Conservation (phyloP, 208 protist species). For the Strigomonas culicis region DNA sequence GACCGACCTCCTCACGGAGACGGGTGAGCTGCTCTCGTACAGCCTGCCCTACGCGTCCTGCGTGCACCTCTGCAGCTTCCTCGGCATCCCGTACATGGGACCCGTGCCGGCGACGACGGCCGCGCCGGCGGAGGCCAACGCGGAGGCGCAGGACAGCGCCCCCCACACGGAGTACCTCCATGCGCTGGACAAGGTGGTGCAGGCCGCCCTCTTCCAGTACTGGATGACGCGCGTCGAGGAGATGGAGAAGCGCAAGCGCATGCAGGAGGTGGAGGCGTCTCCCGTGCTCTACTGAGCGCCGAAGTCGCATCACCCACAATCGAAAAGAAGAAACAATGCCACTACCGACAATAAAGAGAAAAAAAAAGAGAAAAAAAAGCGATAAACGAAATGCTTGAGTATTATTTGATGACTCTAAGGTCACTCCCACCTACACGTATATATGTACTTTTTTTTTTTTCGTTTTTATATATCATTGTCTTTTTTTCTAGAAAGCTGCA, state of each 20-base stretch:
- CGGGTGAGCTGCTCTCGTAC: slow-evolving; percentile 53
- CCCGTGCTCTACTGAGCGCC: slow-evolving; percentile 18
- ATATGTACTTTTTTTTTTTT: not conserved
- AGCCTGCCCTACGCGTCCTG: slow-evolving; percentile 46
- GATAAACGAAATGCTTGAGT: not conserved
- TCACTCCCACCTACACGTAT: no score
- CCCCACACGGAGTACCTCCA: slow-evolving; percentile 37
- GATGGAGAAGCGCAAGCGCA: slow-evolving; percentile 45
- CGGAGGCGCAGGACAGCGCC: slow-evolving; percentile 3
- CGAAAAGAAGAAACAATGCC: no score
- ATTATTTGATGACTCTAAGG: no score
- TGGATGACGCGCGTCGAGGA: slow-evolving; percentile 59
- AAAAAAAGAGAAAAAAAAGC: slow-evolving; percentile 3
- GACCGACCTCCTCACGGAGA: slow-evolving; percentile 44
- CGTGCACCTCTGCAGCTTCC: slow-evolving; percentile 55
- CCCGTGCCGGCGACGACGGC: slow-evolving; percentile 11
- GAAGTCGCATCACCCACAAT: not conserved
- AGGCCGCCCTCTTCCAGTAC: slow-evolving; percentile 52
- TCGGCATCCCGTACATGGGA: slow-evolving; percentile 49
- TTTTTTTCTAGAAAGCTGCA: no score
- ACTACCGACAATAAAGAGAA: slow-evolving; percentile 10
- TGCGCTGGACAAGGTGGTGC: slow-evolving; percentile 74
- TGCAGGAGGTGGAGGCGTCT: slow-evolving; percentile 50
- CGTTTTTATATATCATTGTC: no score
- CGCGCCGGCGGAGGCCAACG: slow-evolving; percentile 14